Evolutionary conservation across 169 alveolate genomes (phyloP).

Genomic region (Eimeria tenella): DNA sequence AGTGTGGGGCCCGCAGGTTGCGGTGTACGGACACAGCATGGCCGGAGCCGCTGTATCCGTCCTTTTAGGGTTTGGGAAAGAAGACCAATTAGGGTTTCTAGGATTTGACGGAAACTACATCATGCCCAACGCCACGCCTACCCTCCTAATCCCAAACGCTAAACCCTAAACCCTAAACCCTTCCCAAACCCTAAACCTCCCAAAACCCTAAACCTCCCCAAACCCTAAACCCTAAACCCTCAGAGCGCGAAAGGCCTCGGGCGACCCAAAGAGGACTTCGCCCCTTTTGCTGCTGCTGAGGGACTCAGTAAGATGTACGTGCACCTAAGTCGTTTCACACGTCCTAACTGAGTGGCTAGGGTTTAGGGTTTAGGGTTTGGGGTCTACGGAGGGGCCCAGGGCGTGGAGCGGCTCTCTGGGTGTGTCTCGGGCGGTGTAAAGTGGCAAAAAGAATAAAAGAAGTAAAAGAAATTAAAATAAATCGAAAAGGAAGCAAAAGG

Average conservation of each 20-base stretch:
- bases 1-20: constrained; percentile 15
- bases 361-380: neutral
- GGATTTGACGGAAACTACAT: constrained; percentile 75
- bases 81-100: constrained; percentile 7
- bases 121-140: constrained; percentile 77
- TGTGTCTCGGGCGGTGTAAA: neutral
- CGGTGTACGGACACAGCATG: constrained; percentile 72
- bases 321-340: neutral
- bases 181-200: neutral
- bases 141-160: constrained; percentile 2
- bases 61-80: constrained; percentile 54
- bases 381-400: neutral
- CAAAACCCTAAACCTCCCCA: no score
- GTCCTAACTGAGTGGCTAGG: neutral
- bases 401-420: no score
- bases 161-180: constrained; percentile 29
- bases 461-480: neutral
- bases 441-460: neutral
- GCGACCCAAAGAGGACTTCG: no score
- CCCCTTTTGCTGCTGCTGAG: neutral
- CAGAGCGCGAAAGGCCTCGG: no score
- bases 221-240: no score
- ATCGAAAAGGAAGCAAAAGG: no score
- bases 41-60: constrained; percentile 71
- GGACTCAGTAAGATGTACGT: neutral